Percentiles rank a stretch among this genome's conserved stretches.
Conservation (phyloP, 202 grass and related monocot species). For the Digitaria exilis region DNA sequence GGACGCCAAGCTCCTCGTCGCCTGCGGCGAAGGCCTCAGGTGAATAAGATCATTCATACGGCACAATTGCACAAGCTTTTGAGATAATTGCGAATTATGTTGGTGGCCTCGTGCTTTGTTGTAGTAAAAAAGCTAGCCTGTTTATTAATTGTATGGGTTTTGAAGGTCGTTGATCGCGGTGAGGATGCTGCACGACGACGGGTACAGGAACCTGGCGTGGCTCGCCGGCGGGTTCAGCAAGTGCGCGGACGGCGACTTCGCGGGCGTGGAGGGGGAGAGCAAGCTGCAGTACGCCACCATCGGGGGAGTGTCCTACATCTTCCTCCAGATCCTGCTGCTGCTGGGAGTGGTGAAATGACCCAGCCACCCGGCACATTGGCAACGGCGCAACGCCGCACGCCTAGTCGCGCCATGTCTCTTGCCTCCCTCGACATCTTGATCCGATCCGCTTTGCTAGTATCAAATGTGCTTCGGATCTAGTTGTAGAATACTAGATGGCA, state of each 20-base stretch:
- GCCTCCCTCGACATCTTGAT: not conserved
- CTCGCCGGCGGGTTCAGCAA: constrained; percentile 87
- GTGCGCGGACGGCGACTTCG: constrained; percentile 61
- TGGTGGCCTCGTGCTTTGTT: not conserved
- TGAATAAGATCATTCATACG: constrained; percentile 3
- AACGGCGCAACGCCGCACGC: not conserved
- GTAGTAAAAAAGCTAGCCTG: not conserved
- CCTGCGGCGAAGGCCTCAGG: constrained; percentile 95
- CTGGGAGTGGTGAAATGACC: constrained; percentile 54
- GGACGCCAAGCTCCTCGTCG: constrained; percentile 76
- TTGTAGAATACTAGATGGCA: not conserved
- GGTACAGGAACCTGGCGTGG: constrained; percentile 86
- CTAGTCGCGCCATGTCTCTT: not conserved
- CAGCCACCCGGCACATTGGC: not conserved
- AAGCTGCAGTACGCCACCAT: constrained; percentile 87
- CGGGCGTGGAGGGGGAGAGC: constrained; percentile 61
- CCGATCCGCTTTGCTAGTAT: not conserved
- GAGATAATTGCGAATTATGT: too few species aligned
- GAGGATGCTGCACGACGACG: constrained; percentile 71
- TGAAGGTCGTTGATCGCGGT: constrained; percentile 88
- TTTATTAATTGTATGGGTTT: not conserved
- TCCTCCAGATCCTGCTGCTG: constrained; percentile 78
- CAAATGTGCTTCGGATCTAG: not conserved
- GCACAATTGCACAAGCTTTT: not conserved
- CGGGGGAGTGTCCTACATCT: constrained; percentile 79